Base-by-base conservation (phyloP, 139 green algal species). In the Medakamo hakoo region DNA sequence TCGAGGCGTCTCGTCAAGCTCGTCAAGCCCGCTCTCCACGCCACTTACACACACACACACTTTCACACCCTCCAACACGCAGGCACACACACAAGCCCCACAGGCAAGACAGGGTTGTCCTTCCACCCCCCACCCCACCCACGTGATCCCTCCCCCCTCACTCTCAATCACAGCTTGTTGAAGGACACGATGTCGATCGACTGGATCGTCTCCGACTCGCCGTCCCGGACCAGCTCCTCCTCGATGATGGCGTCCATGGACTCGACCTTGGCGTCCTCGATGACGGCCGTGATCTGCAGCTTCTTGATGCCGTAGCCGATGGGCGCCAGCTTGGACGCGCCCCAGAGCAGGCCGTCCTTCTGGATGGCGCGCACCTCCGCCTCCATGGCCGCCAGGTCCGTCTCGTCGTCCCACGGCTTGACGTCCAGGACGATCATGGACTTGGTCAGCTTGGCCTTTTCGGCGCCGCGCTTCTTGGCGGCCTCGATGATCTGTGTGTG, bases 371-470 rank as follows among this genome's bases (percentile, higher is more conserved):
- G 73, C 55, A 86, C 79, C 26, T 77, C 65, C 18, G 65, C 67
- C 67, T 86, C 79, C 62, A 86, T 60, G 23, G 72, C 66, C 31
- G 31, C 58, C 78, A 82, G 63, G 60, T 82, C 74, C 59, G 79
- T 86, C 49, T 80, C 77, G 62, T 86, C 79, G 62, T 86, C 79
- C 79, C 79, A 86, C 30, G 79, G 79, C 74, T 86, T 86, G 57
- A 86, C 79, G 49, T 86, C 79, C 68, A 86, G 63, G 28, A 86
- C 59, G 40, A 86, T 78, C 55, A 83, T 77, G 20, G 75, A 84
- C 66, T 86, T 86, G 31, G 67, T 75, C 31, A 71, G 57, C 72
- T 76, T 78, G 24, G 65, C 74, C 64, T 76, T 77, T 30, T 74
- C 69, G 20, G 55, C 49, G 48, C 69, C 67, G 52, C 67, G 65